Evolutionary conservation across 192 early-diverging fungal species (phyloP).

Genomic region (Linnemannia schmuckeri): DNA sequence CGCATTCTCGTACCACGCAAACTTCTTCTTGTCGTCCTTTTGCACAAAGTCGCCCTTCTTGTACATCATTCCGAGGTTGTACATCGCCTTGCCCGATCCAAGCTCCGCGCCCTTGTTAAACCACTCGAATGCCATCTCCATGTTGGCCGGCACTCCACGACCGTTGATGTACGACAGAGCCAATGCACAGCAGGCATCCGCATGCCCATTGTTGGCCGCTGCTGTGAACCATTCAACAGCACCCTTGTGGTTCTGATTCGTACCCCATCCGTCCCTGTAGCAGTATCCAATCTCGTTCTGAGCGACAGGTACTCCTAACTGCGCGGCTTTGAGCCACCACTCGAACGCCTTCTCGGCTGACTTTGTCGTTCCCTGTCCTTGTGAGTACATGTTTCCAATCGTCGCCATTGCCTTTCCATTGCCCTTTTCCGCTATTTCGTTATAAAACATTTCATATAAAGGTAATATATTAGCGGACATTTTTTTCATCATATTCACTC

Average conservation of each 20-base stretch:
- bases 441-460: conserved; percentile 9
- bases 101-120: conserved; percentile 75
- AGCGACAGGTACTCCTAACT: conserved; percentile 60
- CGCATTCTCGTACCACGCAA: conserved; percentile 72
- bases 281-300: conserved; percentile 71
- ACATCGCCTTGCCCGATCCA: conserved; percentile 71
- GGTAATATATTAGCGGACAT: neutral
- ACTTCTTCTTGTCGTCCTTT: conserved; percentile 63
- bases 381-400: conserved; percentile 53
- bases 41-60: conserved; percentile 71
- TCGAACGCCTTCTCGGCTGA: conserved; percentile 65
- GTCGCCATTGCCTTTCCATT: conserved; percentile 58
- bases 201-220: conserved; percentile 77
- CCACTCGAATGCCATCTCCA: conserved; percentile 72
- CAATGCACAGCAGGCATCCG: conserved; percentile 83
- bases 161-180: conserved; percentile 88
- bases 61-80: conserved; percentile 83
- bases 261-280: conserved; percentile 73
- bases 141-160: conserved; percentile 67
- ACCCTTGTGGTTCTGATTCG: conserved; percentile 56
- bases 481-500: neutral
- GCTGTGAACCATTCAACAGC: conserved; percentile 74
- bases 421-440: conserved; percentile 44
- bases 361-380: conserved; percentile 48
- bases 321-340: conserved; percentile 68